Conservation (phyloP, 441 rosid genomes). For the Erodium texanum region DNA sequence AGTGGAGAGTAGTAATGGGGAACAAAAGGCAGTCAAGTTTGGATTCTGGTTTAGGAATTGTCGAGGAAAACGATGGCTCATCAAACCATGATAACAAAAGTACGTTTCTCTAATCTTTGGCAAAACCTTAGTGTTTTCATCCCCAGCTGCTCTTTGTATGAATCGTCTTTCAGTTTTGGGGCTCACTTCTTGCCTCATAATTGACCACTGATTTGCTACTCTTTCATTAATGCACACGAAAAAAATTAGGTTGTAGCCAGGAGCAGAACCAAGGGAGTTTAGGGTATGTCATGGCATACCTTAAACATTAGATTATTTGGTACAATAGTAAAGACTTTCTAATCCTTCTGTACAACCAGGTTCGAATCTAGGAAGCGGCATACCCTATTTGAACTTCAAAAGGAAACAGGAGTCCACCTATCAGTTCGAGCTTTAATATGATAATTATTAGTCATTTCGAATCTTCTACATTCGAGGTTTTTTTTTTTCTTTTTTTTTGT, state of each 20-base stretch:
- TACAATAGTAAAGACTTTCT: no score
- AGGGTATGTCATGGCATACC: no score
- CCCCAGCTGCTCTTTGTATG: background rate
- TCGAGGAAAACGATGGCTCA: slow-evolving; percentile 26
- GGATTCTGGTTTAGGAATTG: slow-evolving; percentile 45
- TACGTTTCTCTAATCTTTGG: slow-evolving; percentile 16
- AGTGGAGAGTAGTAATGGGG: slow-evolving; percentile 38
- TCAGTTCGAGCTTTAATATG: no score
- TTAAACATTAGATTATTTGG: no score
- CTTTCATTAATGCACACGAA: background rate
- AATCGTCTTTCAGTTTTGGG: background rate
- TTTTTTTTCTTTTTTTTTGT: no score
- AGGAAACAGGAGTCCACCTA: no score
- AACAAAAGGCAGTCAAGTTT: slow-evolving; percentile 42
- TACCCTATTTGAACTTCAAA: no score
- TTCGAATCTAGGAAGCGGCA: no score
- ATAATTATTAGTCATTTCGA: no score
- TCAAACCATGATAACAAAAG: slow-evolving; percentile 21
- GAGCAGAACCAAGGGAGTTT: no score
- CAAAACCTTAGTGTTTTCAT: background rate
- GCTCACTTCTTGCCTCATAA: background rate
- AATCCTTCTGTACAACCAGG: no score
- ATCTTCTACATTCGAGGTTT: no score
- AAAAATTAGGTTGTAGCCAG: background rate
- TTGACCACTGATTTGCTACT: background rate